Evolutionary conservation across 2,329 filamentous ascomycete genomes (phyloP), one percentile per base, ranked within the genome.

Genomic region (Colletotrichum filicis): DNA sequence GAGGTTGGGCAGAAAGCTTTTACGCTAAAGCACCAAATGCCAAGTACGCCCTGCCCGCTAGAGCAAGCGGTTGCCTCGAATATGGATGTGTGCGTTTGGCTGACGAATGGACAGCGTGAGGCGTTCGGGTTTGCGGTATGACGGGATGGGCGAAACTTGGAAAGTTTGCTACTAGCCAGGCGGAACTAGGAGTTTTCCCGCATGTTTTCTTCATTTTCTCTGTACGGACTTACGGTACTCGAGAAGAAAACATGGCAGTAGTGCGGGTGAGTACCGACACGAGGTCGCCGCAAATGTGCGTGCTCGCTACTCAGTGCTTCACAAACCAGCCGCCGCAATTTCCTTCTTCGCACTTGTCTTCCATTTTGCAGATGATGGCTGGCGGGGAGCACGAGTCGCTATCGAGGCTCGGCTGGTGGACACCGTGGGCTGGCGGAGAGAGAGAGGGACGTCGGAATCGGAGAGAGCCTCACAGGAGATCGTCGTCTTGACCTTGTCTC

Each of bases 231-330:
- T 42, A 42, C 32, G 30, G 49, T 16, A 22, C 22, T n/a, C 2
- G 24, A 55, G 32, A 37, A 56, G 22, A 56, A 63, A 58, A 12
- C 35, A 62, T 68, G 57, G 55, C n/a, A 22, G 64, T 49, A 22
- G 42, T 58, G 35, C 63, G 69, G 69, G 58, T 42, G 32, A 24
- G 22, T 58, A 68, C 69, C 58, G 53, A 63, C 69, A 72, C 65
- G 65, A 72, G 55, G 57, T 37, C n/a, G 61, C 61, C n/a, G 42
- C 42, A 49, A 49, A 64, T 5, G 28, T 64, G 24, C 30, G 37
- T 19, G 37, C 37, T 35, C 32, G 5, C 11, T 35, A 11, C 32
- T 19, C 37, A 42, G 37, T 42, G 37, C 37, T 42, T 30, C 28
- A 35, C n/a, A 37, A n/a, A n/a, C 30, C 30, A 30, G 28, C 24